Conservation (phyloP, 176 grass and related monocot genomes). For the Aechmea fasciata region DNA sequence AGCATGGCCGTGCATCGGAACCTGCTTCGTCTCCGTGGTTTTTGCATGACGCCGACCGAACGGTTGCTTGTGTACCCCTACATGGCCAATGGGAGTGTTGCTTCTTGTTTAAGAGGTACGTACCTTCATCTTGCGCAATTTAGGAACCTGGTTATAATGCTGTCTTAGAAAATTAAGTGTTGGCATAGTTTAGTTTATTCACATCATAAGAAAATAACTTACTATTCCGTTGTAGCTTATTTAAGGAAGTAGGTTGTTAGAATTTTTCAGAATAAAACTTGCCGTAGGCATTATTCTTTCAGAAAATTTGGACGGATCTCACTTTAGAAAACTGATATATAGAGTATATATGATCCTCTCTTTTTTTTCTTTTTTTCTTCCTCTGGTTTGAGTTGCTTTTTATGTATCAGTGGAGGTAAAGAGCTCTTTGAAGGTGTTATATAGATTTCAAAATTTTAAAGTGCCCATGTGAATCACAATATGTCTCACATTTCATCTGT, state of each 20-base stretch:
- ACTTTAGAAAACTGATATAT: too few species aligned
- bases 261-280: not conserved
- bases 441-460: too few species aligned
- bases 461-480: too few species aligned
- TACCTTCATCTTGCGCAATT: not conserved
- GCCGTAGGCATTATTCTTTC: not conserved
- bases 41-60: constrained; percentile 87
- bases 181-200: not conserved
- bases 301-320: not conserved
- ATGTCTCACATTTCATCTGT: too few species aligned
- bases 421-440: too few species aligned
- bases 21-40: constrained; percentile 60
- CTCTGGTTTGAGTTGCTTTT: too few species aligned
- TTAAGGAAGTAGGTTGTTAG: not conserved
- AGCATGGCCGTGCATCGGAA: constrained; percentile 80
- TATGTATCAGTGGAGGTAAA: too few species aligned
- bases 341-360: too few species aligned
- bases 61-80: constrained; percentile 69
- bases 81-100: constrained; percentile 68
- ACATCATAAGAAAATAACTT: not conserved
- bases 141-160: too few species aligned
- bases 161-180: too few species aligned
- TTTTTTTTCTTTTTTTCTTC: too few species aligned
- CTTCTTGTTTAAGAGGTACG: constrained; percentile 64
- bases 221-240: not conserved